Conservation (phyloP, 2,329 filamentous ascomycete genomes). For the Neonectria neomacrospora region DNA sequence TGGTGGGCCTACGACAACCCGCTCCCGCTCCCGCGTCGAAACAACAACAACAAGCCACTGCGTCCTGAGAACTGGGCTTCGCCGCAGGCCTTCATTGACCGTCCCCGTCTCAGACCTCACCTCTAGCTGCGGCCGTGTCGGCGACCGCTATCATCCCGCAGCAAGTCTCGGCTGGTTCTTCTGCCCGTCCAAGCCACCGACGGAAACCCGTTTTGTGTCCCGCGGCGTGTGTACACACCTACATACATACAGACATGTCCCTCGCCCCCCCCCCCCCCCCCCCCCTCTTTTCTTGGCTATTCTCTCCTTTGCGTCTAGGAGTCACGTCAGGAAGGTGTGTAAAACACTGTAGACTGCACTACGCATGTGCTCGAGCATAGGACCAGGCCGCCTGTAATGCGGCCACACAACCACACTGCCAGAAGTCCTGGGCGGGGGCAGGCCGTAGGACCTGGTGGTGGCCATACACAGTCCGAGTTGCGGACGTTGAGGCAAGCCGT, state of each 20-base stretch:
- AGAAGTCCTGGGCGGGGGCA: constrained; percentile 23
- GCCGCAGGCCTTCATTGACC: constrained; percentile 4
- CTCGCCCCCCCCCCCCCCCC: constrained; percentile 21
- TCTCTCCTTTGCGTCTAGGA: constrained; percentile 16
- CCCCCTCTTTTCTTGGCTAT: constrained; percentile 18
- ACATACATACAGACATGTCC: constrained; percentile 20
- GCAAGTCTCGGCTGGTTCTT: constrained; percentile 30
- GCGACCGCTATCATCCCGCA: constrained; percentile 11
- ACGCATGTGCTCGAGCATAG: constrained; percentile 34
- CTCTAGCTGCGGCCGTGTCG: constrained; percentile 14
- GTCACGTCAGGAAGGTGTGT: constrained; percentile 12
- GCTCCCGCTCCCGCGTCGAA: constrained; percentile 17
- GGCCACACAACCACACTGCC: constrained; percentile 26
- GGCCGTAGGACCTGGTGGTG: constrained; percentile 25
- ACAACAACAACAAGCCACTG: constrained; percentile 12
- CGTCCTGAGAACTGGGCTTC: constrained; percentile 4
- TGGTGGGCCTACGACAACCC: constrained; percentile 26
- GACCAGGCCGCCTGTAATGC: constrained; percentile 41
- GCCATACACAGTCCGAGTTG: constrained; percentile 31
- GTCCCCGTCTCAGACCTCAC: constrained; percentile 4
- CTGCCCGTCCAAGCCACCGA: constrained; percentile 26
- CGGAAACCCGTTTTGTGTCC: constrained; percentile 22
- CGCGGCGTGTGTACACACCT: constrained; percentile 11
- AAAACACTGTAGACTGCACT: constrained; percentile 7
- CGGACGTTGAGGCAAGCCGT: constrained; percentile 28